Evolutionary conservation across 106 monocot genomes (phyloP).

Genomic region (Triglochin maritima): DNA sequence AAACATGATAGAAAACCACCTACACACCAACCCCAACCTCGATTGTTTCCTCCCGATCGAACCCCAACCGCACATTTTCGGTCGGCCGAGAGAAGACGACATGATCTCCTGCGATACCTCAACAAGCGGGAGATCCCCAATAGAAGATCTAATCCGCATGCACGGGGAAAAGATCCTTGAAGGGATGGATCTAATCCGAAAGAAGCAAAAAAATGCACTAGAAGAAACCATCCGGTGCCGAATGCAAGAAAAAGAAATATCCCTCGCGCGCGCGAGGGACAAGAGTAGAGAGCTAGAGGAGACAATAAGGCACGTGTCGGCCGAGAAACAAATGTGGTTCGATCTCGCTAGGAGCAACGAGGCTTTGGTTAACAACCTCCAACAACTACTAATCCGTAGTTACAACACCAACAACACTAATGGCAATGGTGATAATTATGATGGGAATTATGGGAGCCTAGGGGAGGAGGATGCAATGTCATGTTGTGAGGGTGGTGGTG

Average conservation of each 20-base stretch:
- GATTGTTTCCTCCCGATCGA: too few relatives aligned
- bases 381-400: constrained; percentile 34
- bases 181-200: too few relatives aligned
- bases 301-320: constrained; percentile 27
- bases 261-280: constrained; percentile 25
- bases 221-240: constrained; percentile 16
- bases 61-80: too few relatives aligned
- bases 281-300: constrained; percentile 50
- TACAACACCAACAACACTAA: not conserved
- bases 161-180: too few relatives aligned
- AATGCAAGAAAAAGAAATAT: constrained; percentile 35
- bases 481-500: constrained; percentile 18
- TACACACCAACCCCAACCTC: too few relatives aligned
- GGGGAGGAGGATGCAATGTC: constrained; percentile 40
- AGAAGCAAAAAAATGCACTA: not conserved
- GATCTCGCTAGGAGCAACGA: constrained; percentile 51
- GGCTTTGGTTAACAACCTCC: constrained; percentile 36
- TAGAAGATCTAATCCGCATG: too few relatives aligned
- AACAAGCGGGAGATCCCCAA: too few relatives aligned
- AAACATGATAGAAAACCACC: too few relatives aligned
- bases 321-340: constrained; percentile 65
- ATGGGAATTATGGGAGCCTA: constrained; percentile 1
- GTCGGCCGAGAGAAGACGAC: too few relatives aligned
- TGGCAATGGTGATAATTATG: not conserved
- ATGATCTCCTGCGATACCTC: too few relatives aligned